Percentiles rank a stretch among this genome's conserved stretches.
Conservation (phyloP, 2,329 filamentous ascomycete species). For the Colletotrichum sojae region DNA sequence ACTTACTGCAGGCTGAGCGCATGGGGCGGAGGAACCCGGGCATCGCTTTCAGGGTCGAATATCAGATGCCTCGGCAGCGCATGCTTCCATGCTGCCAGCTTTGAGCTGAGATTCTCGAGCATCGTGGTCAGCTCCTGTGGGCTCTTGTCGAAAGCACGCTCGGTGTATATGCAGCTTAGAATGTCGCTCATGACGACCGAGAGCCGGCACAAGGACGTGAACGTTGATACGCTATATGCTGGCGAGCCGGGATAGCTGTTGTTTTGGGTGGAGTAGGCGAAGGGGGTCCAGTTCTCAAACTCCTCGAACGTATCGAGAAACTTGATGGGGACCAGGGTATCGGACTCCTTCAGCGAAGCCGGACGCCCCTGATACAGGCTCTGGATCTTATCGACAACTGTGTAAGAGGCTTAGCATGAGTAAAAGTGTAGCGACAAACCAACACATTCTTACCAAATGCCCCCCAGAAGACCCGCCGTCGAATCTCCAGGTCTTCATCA, state of each 20-base stretch:
- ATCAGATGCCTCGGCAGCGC: slow-evolving; percentile 58
- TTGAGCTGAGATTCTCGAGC: slow-evolving; percentile 54
- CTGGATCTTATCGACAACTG: slow-evolving; percentile 65
- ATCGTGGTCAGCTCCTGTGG: slow-evolving; percentile 53
- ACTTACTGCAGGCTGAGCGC: slow-evolving; percentile 58
- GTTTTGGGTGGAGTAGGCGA: slow-evolving; percentile 52
- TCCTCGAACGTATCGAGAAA: slow-evolving; percentile 68
- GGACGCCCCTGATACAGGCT: slow-evolving; percentile 69
- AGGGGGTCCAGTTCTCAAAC: slow-evolving; percentile 65
- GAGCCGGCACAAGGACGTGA: slow-evolving; percentile 57
- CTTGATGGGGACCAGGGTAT: slow-evolving; percentile 61
- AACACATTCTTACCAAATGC: slow-evolving; percentile 53
- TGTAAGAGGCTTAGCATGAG: neutral
- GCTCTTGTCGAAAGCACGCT: slow-evolving; percentile 54
- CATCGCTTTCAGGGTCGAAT: slow-evolving; percentile 50
- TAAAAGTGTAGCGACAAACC: neutral
- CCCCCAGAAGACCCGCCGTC: slow-evolving; percentile 61
- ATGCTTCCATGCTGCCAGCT: slow-evolving; percentile 58
- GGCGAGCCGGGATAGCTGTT: slow-evolving; percentile 52
- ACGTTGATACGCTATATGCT: slow-evolving; percentile 59
- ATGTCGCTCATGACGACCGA: slow-evolving; percentile 63
- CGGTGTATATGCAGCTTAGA: slow-evolving; percentile 60
- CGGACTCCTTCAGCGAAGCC: slow-evolving; percentile 60
- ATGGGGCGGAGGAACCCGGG: slow-evolving; percentile 57
- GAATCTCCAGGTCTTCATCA: slow-evolving; percentile 61